Base-by-base conservation (phyloP, 805 yeast genomes). In the Groenewaldozyma tartarivorans region DNA sequence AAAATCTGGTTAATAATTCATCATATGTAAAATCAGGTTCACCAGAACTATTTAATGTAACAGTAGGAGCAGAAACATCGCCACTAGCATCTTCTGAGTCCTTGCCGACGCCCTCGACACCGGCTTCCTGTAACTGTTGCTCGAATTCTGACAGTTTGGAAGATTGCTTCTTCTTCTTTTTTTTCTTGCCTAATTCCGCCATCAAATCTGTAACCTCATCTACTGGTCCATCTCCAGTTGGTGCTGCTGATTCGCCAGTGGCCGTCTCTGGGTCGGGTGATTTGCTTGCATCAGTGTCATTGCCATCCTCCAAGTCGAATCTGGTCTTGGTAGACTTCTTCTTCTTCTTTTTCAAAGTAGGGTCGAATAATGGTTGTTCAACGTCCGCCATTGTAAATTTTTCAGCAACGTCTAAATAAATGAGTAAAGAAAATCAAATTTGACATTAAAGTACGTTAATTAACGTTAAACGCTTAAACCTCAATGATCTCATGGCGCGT, bases 51-150 rank as follows among this genome's bases (percentile, higher is more conserved):
- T 51, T 52, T 26, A 45, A 45, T 38, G 66, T 48, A 33, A 52
- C 49, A 42, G 61, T 61, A 16, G 65, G 56, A 18, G 58, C 51
- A 4, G 42, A 46, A 31, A 39, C 41, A 26, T 40, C 45, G 3
- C 43, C 43, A 3, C 43, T 44, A 22, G 36, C 49, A n/a, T 40
- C 49, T 11, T 38, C 40, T 22, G 35, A 45, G 39, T 36, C 43
- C 24, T 39, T 40, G 11, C 27, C 44, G 35, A 61, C 69, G 24
- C 75, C 81, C 44, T 77, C 75, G 37, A 87, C 72, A 57, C 97
- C 96, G 13, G 96, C 96, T 58, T 82, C 71, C 59, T 85, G 94
- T 54, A 90, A 71, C 56, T 84, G 84, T 58, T 81, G 80, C 52
- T 90, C 97, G 56, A 90, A 90, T 48, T 83, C 95, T 13, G 70